A percentile compares a stretch with the other conserved stretches of the same genome.
These are phyloP conservation scores for Collybiopsis confluens DNA, from an alignment of 768 basidiomycete species.

Conservation along the genomic window DNA sequence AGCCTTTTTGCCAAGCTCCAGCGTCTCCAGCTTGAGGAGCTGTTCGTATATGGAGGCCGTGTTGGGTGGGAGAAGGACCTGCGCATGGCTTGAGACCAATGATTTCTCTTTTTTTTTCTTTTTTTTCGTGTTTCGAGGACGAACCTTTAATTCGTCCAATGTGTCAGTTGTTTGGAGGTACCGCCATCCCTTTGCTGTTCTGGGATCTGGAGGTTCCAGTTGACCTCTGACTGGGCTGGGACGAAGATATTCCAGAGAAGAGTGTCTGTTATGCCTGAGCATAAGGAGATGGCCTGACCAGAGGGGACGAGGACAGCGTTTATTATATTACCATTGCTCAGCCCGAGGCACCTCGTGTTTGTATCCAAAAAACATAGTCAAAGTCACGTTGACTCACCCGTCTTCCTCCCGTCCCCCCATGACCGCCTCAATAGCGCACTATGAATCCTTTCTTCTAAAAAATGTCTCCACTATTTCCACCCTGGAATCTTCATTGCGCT, in stretches of 20 bases:
- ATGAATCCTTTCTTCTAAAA: conserved; percentile 78
- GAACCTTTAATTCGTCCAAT: conserved; percentile 73
- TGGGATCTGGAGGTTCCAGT: conserved; percentile 62
- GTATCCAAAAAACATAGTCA: not conserved
- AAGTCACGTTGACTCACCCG: not conserved
- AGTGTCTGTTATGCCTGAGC: conserved; percentile 7
- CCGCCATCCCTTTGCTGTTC: conserved; percentile 55
- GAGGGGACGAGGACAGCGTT: not conserved
- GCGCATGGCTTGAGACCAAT: conserved; percentile 8
- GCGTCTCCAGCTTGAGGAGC: conserved; percentile 56
- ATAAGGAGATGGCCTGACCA: conserved; percentile 16
- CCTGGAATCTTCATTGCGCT: conserved; percentile 85
- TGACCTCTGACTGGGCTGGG: conserved; percentile 71
- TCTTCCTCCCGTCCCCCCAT: conserved; percentile 30
- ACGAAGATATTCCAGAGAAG: conserved; percentile 50
- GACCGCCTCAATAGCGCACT: conserved; percentile 63
- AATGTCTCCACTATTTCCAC: conserved; percentile 84
- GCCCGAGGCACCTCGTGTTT: conserved; percentile 3
- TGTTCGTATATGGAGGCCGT: conserved; percentile 65
- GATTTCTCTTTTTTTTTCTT: not conserved
- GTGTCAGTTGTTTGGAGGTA: conserved; percentile 77
- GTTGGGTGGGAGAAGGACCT: conserved; percentile 68
- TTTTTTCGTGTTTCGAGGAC: too few species aligned
- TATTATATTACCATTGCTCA: conserved; percentile 6
- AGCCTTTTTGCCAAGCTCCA: conserved; percentile 51